Percentiles rank a stretch among this genome's conserved stretches.
phyloP scores from a whole-genome alignment of 2,329 filamentous ascomycete species.

The Aureobasidium sp. region DNA sequence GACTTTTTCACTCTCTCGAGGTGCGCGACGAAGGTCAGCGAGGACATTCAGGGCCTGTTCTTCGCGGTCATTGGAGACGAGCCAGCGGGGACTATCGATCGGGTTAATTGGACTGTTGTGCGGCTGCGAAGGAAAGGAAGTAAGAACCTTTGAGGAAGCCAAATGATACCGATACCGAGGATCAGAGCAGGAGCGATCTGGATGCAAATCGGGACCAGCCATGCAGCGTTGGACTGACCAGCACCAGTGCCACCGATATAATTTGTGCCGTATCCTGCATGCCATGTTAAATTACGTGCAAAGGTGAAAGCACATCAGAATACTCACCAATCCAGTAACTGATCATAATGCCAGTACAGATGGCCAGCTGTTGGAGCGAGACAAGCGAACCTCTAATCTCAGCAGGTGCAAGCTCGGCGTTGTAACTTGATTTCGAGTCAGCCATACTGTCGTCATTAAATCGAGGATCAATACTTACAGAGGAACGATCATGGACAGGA shows the following conservation, averaged over 20 bases:
- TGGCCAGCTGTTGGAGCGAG: conserved; percentile 50
- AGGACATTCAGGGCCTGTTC: conserved; percentile 24
- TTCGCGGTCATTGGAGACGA: conserved; percentile 24
- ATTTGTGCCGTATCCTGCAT: conserved; percentile 27
- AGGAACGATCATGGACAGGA: conserved; percentile 60
- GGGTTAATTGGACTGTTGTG: too few species aligned
- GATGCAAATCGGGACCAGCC: conserved; percentile 65
- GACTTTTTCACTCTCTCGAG: conserved; percentile 21
- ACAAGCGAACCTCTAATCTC: conserved; percentile 36
- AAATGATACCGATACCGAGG: conserved; percentile 63
- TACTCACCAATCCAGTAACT: conserved; percentile 47
- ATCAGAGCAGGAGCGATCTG: conserved; percentile 62
- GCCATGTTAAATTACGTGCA: not conserved
- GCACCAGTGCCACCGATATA: conserved; percentile 24
- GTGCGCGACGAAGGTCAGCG: conserved; percentile 23
- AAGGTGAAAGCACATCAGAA: not conserved
- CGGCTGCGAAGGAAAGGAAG: too few species aligned
- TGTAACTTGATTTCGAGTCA: conserved; percentile 18
- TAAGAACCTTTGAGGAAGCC: conserved; percentile 17
- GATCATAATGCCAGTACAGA: conserved; percentile 57
- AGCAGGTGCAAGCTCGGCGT: conserved; percentile 36
- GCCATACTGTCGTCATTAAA: not conserved
- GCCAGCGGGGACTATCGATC: conserved; percentile 26
- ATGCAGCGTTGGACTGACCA: conserved; percentile 42
- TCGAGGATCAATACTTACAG: conserved; percentile 31